Base-by-base conservation (phyloP, 2,329 filamentous ascomycete genomes). In the Penicillium sp. region DNA sequence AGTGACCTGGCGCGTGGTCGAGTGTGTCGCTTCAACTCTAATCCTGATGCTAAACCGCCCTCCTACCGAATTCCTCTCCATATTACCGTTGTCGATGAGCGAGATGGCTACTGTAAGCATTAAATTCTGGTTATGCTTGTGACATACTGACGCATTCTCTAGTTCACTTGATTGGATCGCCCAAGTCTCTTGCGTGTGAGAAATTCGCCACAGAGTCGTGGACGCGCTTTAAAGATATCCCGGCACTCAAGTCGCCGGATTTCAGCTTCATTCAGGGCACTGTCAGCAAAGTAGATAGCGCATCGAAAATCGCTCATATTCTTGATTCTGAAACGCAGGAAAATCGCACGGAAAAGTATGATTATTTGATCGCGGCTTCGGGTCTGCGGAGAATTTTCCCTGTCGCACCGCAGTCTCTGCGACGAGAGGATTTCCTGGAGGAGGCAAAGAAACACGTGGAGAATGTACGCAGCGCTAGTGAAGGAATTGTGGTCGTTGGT, bases 91-190 rank as follows among this genome's bases (percentile, higher is more conserved):
- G 85, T 91, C 25, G 89, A 93, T 66, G 88, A 92, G 72, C 80
- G 88, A n/a, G 90, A 93, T 78, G 90, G 90, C n/a, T 92, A 86
- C 72, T 92, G 89, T 92, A 78, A 25, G 63, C 75, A 48, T 33
- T 9, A 3, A 13, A 1, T 4, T 26, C 5, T 9, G 8, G 14
- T 1, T 9, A 10, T 23, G n/a, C 4, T n/a, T 13, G 4, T 44
- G 25, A 23, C 2, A 10, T 3, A 9, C 43, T 46, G 14, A 45
- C 14, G 16, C 3, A 14, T 21, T 27, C 1, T 13, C 43, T 58
- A 92, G 89, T 86, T 73, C 90, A 93, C 72, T 73, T 90, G 26
- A 92, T 93, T 66, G 89, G 90, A 50, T 86, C 88, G 0, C 91
- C 91, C 1, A 81, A 92, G 8, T 89, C 88, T 2, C 82, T 92